phyloP scores from a whole-genome alignment of 2,329 filamentous ascomycete species.

The Aspergillus piperis region DNA sequence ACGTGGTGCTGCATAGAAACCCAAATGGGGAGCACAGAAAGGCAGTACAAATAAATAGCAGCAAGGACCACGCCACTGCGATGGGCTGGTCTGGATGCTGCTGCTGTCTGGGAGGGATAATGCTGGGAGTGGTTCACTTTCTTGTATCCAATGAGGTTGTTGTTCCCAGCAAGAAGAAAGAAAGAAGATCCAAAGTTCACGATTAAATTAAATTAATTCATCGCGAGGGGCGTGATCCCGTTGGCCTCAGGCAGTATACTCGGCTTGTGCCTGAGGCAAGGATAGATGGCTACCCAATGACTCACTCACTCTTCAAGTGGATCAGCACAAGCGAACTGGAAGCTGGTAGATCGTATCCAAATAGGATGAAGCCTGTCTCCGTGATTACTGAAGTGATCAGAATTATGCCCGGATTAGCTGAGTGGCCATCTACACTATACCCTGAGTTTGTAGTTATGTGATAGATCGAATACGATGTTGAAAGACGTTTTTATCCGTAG shows the following conservation, averaged over 20 bases:
- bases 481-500: neutral
- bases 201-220: no score
- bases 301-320: neutral
- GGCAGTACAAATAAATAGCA: neutral
- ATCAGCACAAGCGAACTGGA: no score
- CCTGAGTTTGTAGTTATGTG: no score
- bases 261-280: conserved; percentile 10
- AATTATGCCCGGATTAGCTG: no score
- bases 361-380: no score
- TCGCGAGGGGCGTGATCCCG: no score
- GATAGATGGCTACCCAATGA: neutral
- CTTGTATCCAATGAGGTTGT: no score
- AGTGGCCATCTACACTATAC: neutral
- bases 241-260: no score
- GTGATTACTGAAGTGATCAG: neutral
- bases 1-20: conserved; percentile 35
- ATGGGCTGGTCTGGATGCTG: conserved; percentile 5
- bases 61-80: neutral
- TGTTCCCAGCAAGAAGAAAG: no score
- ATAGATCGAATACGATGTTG: no score
- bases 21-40: conserved; percentile 14
- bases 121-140: neutral
- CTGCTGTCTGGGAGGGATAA: conserved; percentile 3
- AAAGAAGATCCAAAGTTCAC: no score
- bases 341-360: no score